phyloP scores from a whole-genome alignment of 75 land plant genomes.

The Picea sitchensis region DNA sequence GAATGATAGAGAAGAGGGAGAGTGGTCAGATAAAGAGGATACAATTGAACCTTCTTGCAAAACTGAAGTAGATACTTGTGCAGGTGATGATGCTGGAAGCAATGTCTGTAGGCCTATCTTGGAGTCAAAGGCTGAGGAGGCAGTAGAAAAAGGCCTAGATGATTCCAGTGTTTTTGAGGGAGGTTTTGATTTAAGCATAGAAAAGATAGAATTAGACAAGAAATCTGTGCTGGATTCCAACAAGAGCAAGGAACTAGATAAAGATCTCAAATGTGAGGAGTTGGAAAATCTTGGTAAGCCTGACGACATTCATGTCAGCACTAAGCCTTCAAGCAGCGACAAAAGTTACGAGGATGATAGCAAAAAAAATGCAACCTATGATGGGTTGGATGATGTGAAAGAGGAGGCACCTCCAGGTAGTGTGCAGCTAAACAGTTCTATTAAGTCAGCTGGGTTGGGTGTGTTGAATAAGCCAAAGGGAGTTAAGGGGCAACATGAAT shows the following conservation, averaged over 20 bases:
- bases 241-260: background rate
- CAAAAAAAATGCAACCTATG: constrained; percentile 19
- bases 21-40: constrained; percentile 65
- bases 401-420: constrained; percentile 15
- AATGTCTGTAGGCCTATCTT: background rate
- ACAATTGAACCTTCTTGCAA: background rate
- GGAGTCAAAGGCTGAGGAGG: background rate
- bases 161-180: background rate
- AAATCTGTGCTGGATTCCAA: background rate
- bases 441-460: constrained; percentile 6
- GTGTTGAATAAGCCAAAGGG: constrained; percentile 40
- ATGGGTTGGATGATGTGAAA: constrained; percentile 21
- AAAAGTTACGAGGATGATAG: constrained; percentile 14
- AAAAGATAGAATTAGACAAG: background rate
- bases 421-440: background rate
- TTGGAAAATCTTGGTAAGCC: background rate
- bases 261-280: background rate
- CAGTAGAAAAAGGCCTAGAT: background rate
- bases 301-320: background rate
- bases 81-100: background rate
- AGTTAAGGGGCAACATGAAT: constrained; percentile 49
- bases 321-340: constrained; percentile 5
- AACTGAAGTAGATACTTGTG: background rate
- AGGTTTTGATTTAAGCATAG: background rate
- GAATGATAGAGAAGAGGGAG: constrained; percentile 74